These are phyloP conservation scores for Polymyxa betae DNA, from an alignment of 208 protist genomes.

Conservation along the genomic window DNA sequence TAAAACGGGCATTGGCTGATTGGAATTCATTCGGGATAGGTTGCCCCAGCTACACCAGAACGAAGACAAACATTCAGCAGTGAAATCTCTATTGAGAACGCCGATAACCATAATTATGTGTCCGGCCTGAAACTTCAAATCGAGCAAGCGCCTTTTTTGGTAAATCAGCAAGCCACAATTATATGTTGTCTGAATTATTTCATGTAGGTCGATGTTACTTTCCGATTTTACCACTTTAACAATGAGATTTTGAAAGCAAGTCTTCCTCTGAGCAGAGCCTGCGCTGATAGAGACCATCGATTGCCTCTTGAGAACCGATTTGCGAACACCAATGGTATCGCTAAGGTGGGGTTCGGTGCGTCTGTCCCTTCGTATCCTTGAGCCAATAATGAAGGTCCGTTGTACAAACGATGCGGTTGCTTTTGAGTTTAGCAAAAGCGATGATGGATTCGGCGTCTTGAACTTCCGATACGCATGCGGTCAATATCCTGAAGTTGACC, in stretches of 20 bases:
- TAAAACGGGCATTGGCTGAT: too few species aligned
- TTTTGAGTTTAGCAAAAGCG: constrained; percentile 17
- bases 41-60: too few species aligned
- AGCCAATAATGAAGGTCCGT: not conserved
- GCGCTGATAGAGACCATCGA: not conserved
- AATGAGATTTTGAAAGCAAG: constrained; percentile 33
- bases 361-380: not conserved
- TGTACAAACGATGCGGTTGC: constrained; percentile 25
- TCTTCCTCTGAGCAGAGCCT: not conserved
- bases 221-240: constrained; percentile 46
- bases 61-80: too few species aligned
- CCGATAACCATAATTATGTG: too few species aligned
- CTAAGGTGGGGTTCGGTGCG: not conserved
- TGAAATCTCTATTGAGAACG: too few species aligned
- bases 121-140: too few species aligned
- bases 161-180: too few species aligned
- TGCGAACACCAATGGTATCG: not conserved
- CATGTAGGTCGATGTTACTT: constrained; percentile 16
- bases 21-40: too few species aligned
- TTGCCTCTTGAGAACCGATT: too few species aligned
- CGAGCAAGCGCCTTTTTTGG: too few species aligned
- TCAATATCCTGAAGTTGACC: constrained; percentile 4
- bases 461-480: constrained; percentile 30
- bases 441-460: not conserved
- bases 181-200: too few species aligned